Evolutionary conservation across 2,329 filamentous ascomycete genomes (phyloP).

Genomic region (Aspergillus luchuensis): DNA sequence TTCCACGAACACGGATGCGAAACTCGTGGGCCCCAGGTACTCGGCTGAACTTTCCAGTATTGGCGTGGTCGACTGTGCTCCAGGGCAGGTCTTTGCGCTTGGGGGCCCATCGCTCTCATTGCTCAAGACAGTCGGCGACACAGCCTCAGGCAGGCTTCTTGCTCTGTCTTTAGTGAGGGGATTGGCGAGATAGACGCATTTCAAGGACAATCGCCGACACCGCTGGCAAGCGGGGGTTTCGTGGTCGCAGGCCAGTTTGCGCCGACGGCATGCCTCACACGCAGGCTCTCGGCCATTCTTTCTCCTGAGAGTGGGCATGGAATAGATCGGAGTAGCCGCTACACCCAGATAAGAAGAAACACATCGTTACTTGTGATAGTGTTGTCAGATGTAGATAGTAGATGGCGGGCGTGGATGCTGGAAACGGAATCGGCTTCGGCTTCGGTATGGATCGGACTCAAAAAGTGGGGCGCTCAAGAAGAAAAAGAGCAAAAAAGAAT

Average conservation of each 20-base stretch:
- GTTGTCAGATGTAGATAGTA: background rate
- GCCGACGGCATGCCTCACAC: slow-evolving; percentile 5
- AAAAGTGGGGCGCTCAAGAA: background rate
- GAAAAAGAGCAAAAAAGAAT: background rate
- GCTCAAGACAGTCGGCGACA: background rate
- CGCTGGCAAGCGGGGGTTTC: background rate
- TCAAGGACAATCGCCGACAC: slow-evolving; percentile 1
- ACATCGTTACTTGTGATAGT: background rate
- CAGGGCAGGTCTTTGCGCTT: background rate
- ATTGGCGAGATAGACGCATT: slow-evolving; percentile 7
- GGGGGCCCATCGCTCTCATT: background rate
- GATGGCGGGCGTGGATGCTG: background rate
- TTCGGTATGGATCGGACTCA: background rate
- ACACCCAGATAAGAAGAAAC: background rate
- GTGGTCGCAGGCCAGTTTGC: slow-evolving; percentile 12
- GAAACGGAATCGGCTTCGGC: slow-evolving; percentile 4
- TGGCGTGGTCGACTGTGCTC: slow-evolving; percentile 2
- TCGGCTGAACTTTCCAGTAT: slow-evolving; percentile 6
- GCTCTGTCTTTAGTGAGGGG: background rate
- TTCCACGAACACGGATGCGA: slow-evolving; percentile 8
- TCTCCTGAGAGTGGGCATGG: background rate
- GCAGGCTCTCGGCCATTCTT: slow-evolving; percentile 10
- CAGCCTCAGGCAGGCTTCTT: background rate
- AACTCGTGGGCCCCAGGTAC: slow-evolving; percentile 10
- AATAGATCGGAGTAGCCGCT: background rate